Percentiles rank a stretch among this genome's conserved stretches.
Evolutionary conservation across 495 filamentous ascomycete species (phyloP).

Genomic region (Penicillium argentinense): DNA sequence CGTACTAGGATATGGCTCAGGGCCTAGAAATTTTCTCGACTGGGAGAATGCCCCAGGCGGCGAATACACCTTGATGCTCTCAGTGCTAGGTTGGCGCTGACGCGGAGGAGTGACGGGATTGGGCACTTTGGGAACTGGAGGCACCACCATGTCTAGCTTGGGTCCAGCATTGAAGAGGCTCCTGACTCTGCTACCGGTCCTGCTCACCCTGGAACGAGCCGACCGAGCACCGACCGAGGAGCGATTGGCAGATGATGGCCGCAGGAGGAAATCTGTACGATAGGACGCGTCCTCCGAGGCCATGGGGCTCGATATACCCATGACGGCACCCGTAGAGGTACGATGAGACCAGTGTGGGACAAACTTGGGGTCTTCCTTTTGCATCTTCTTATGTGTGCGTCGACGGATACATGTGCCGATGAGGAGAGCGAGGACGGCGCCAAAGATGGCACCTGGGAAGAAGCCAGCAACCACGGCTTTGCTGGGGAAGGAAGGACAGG

Average conservation of each 20-base stretch:
- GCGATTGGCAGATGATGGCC: conserved; percentile 23
- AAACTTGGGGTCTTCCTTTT: conserved; percentile 13
- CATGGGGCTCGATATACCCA: conserved; percentile 58
- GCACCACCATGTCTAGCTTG: conserved; percentile 18
- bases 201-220: conserved; percentile 36
- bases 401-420: conserved; percentile 43
- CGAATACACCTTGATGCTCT: conserved; percentile 71
- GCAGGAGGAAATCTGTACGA: conserved; percentile 60
- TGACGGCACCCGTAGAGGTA: conserved; percentile 40
- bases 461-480: conserved; percentile 60
- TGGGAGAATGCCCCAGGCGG: conserved; percentile 50
- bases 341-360: conserved; percentile 32
- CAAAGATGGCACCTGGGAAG: conserved; percentile 60
- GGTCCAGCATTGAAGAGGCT: conserved; percentile 32
- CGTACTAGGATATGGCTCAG: conserved; percentile 28
- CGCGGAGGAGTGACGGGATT: conserved; percentile 33
- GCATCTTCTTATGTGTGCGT: conserved; percentile 15
- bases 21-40: conserved; percentile 28
- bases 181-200: conserved; percentile 38
- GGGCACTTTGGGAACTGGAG: conserved; percentile 18
- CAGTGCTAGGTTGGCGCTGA: conserved; percentile 56
- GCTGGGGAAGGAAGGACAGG: conserved; percentile 48
- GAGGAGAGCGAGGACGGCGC: conserved; percentile 46
- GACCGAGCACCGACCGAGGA: conserved; percentile 26
- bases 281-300: conserved; percentile 46